Base-by-base conservation (phyloP, 1,284 basidiomycete species). In the Entoloma clypeatum region DNA sequence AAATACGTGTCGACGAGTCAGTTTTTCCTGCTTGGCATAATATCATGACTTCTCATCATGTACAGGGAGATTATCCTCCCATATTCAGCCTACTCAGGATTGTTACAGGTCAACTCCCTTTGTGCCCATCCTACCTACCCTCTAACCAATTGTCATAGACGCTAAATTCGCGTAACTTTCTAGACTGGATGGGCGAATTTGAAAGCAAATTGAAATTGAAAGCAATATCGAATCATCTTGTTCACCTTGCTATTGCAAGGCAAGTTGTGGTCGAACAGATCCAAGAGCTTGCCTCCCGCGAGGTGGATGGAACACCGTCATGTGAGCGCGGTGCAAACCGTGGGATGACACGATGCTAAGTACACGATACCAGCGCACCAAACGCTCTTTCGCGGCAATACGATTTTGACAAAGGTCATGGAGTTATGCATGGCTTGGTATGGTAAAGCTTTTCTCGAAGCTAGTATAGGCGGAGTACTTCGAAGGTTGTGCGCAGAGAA, bases 311-410 rank as follows among this genome's bases (percentile, higher is more conserved):
- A 22, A 75, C 69, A 52, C 71, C 65, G 42, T 74, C 65, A 57
- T 84, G 81, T 83, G 58, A 64, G 76, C 59, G 11, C 28, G 6
- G 3, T n/a, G 23, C 30, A 30, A 25, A 21, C 3, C 25, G 10
- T 41, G 37, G 17, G 21, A 30, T 11, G 3, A 17, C 11, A n/a
- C 11, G 14, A 14, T 27, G 7, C 29, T 24, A 17, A 23, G 22
- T 18, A 28, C 41, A 27, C 36, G 22, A 50, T 38, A 47, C 29
- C 44, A 81, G 79, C 79, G 17, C 77, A 79, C 39, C 78, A 75
- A 51, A 86, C 81, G 4, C 61, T 86, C 8, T 86, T 86, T 61
- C 80, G 88, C 38, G 87, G 86, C 19, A 91, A 90, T 57, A 87
- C 82, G 5, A 77, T 75, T 26, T 70, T 91, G 41, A 91, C 89